These are phyloP conservation scores for Saccharomycopsis fibuligera DNA, from an alignment of 805 yeast genomes.

Conservation along the genomic window DNA sequence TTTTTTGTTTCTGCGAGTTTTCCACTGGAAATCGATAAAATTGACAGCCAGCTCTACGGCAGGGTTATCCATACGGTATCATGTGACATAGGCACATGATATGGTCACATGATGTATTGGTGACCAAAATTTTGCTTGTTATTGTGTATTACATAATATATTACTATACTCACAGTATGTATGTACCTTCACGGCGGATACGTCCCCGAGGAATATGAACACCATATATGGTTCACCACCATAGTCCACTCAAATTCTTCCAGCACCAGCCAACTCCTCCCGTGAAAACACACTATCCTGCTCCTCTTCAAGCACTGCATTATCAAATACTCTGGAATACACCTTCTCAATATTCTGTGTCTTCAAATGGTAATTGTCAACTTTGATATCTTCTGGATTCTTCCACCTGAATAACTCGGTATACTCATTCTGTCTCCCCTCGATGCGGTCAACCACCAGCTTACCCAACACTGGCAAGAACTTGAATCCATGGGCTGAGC, in stretches of 20 bases:
- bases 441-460: background rate
- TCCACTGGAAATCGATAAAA: too few species aligned
- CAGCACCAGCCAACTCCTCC: background rate
- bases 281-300: background rate
- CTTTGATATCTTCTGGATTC: background rate
- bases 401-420: background rate
- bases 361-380: background rate
- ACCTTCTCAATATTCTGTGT: background rate
- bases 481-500: slow-evolving; percentile 36
- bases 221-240: too few species aligned
- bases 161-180: too few species aligned
- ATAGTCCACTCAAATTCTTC: background rate
- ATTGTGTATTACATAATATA: too few species aligned
- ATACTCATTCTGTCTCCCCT: background rate
- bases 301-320: background rate
- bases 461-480: slow-evolving; percentile 27
- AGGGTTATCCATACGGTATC: too few species aligned
- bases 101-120: too few species aligned
- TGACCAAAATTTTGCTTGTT: too few species aligned
- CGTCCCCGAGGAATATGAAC: too few species aligned
- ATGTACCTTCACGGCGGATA: too few species aligned
- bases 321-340: background rate
- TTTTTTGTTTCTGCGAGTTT: too few species aligned
- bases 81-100: too few species aligned
- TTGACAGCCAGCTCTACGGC: too few species aligned